Conservation (phyloP, 495 filamentous ascomycete species). For the Niebla homalea region DNA sequence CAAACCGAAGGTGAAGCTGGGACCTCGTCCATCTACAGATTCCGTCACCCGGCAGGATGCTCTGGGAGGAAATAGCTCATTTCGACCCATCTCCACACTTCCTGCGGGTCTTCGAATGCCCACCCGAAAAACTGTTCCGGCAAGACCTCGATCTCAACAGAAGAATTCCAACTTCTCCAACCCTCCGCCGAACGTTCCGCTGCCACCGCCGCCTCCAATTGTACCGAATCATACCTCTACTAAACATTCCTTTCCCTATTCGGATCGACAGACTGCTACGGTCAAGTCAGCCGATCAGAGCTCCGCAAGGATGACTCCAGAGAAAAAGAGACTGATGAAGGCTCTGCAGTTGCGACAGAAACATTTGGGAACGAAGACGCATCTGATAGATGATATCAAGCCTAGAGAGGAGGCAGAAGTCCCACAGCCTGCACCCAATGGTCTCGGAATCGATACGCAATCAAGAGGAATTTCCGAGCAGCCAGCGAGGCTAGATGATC, state of each 20-base stretch:
- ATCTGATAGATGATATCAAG: constrained; percentile 1
- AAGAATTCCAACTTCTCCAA: constrained; percentile 22
- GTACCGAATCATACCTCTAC: constrained; percentile 14
- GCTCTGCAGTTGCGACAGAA: constrained; percentile 80
- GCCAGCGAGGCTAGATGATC: too few relatives aligned
- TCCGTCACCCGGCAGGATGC: constrained; percentile 50
- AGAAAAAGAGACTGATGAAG: constrained; percentile 87
- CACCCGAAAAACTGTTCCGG: constrained; percentile 26
- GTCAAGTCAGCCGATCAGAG: constrained; percentile 20
- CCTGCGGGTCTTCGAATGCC: constrained; percentile 37
- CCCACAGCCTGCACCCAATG: background rate
- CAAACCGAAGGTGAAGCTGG: constrained; percentile 68
- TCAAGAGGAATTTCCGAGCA: too few relatives aligned
- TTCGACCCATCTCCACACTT: constrained; percentile 60
- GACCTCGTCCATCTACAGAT: constrained; percentile 68
- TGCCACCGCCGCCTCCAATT: constrained; percentile 36
- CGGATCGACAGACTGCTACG: constrained; percentile 26
- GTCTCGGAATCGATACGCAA: constrained; percentile 1
- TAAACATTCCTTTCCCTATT: constrained; percentile 23
- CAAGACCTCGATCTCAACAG: constrained; percentile 32
- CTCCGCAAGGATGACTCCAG: constrained; percentile 60
- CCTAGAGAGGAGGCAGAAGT: background rate
- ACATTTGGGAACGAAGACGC: constrained; percentile 38
- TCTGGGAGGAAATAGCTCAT: constrained; percentile 36
- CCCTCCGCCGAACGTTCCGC: constrained; percentile 23